Conservation (phyloP, 208 protist genomes). For the Leishmania aethiopica region DNA sequence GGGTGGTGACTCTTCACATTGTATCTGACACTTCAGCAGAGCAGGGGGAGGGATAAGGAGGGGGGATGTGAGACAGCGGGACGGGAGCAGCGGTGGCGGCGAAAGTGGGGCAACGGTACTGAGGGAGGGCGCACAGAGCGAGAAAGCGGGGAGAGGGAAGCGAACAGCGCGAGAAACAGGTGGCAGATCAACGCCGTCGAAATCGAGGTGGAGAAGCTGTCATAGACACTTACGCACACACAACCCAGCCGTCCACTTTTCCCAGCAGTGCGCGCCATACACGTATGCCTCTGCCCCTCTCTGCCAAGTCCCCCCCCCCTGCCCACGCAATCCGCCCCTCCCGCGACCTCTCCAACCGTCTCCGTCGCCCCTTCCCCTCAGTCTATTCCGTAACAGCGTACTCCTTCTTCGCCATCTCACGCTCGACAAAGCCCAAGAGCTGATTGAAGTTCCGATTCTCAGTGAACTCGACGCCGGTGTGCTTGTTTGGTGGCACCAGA, state of each 20-base stretch:
- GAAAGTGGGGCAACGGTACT: not conserved
- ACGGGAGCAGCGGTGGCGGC: not conserved
- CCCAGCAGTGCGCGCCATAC: not conserved
- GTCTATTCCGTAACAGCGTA: not conserved
- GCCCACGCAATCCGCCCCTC: not conserved
- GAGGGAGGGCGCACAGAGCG: not conserved
- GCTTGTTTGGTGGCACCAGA: conserved; percentile 39
- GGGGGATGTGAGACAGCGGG: not conserved
- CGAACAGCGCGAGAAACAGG: not conserved
- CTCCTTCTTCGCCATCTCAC: conserved; percentile 2
- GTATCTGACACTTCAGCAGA: not conserved
- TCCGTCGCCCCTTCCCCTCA: not conserved
- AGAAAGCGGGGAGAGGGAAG: not conserved
- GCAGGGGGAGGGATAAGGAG: not conserved
- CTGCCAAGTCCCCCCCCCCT: not conserved
- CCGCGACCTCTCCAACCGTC: not conserved
- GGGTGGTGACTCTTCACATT: not conserved
- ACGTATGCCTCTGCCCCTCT: not conserved
- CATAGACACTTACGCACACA: not conserved
- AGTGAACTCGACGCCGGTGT: conserved; percentile 33
- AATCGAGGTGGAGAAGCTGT: not conserved
- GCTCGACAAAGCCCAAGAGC: conserved; percentile 34
- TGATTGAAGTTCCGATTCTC: conserved; percentile 27
- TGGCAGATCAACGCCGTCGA: not conserved
- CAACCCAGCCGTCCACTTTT: not conserved